phyloP scores from a whole-genome alignment of 148 eudicot species.

The Talinum fruticosum region DNA sequence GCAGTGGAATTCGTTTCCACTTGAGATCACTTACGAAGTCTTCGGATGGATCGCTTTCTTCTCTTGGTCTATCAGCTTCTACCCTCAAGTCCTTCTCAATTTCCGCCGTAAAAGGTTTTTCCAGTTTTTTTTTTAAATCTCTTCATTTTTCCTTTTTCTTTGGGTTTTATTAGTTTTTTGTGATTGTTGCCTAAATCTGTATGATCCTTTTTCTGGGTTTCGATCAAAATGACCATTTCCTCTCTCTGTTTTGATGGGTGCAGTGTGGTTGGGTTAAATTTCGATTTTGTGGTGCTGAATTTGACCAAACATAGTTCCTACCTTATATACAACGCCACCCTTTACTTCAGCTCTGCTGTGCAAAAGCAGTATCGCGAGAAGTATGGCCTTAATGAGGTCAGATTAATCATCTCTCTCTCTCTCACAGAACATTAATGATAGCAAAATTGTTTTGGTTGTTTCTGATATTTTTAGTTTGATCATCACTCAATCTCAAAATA shows the following conservation, averaged over 20 bases:
- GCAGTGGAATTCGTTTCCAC: slow-evolving; percentile 55
- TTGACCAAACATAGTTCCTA: slow-evolving; percentile 79
- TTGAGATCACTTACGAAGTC: slow-evolving; percentile 50
- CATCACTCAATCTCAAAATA: too few species aligned
- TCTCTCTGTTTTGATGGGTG: not conserved
- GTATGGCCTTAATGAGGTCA: slow-evolving; percentile 61
- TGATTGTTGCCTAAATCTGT: not conserved
- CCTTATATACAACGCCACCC: slow-evolving; percentile 72
- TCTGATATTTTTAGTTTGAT: not conserved
- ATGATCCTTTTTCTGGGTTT: not conserved
- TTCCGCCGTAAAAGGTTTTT: slow-evolving; percentile 74
- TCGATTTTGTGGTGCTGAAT: slow-evolving; percentile 75
- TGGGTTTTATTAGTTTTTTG: not conserved
- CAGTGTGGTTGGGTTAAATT: slow-evolving; percentile 88
- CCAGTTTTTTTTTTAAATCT: not conserved
- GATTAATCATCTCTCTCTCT: not conserved
- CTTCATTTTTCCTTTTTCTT: not conserved
- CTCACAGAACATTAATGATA: not conserved
- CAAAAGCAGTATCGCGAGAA: slow-evolving; percentile 67
- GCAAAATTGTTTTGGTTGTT: not conserved
- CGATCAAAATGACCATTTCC: not conserved
- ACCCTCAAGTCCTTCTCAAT: slow-evolving; percentile 78
- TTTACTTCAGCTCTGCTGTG: slow-evolving; percentile 76
- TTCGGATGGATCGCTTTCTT: slow-evolving; percentile 84
- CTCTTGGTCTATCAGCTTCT: slow-evolving; percentile 87